Conservation (phyloP, 179 eudicot species). For the Spinacia oleracea region DNA sequence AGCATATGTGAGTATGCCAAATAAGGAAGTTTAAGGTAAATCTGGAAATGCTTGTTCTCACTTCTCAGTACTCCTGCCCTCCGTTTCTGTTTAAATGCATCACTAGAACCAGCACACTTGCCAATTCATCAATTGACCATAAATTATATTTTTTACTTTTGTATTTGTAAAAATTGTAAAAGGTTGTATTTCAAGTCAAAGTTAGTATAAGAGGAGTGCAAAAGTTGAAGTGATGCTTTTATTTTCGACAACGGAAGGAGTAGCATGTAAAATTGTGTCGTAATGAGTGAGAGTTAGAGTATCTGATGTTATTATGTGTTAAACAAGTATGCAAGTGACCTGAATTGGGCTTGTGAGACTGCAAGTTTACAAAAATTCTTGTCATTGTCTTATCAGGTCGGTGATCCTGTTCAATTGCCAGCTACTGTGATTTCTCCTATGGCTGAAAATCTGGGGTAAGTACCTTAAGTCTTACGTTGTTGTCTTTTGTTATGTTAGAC, state of each 20-base stretch:
- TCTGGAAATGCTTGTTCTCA: neutral
- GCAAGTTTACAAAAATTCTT: slow-evolving; percentile 4
- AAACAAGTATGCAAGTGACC: neutral
- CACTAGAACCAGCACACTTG: too few relatives aligned
- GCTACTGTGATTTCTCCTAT: slow-evolving; percentile 89
- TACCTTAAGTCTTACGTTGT: neutral
- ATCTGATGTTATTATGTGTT: neutral
- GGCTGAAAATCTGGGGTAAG: slow-evolving; percentile 79
- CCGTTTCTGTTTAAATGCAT: too few relatives aligned
- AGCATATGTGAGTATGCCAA: neutral
- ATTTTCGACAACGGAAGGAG: too few relatives aligned
- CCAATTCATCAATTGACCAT: too few relatives aligned
- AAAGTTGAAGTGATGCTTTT: too few relatives aligned
- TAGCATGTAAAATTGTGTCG: neutral
- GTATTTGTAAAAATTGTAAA: too few relatives aligned
- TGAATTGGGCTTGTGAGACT: neutral
- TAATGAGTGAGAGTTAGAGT: neutral
- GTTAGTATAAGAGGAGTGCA: too few relatives aligned
- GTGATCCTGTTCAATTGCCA: slow-evolving; percentile 98
- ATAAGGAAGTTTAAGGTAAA: too few relatives aligned
- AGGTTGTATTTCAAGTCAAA: too few relatives aligned
- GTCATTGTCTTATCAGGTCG: slow-evolving; percentile 51
- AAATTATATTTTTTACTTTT: too few relatives aligned
- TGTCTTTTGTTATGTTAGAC: slow-evolving; percentile 5
- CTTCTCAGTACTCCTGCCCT: too few relatives aligned